Percentiles rank a stretch among this genome's conserved stretches.
Evolutionary conservation across 768 basidiomycete genomes (phyloP).

Genomic region (Serendipita sp.): DNA sequence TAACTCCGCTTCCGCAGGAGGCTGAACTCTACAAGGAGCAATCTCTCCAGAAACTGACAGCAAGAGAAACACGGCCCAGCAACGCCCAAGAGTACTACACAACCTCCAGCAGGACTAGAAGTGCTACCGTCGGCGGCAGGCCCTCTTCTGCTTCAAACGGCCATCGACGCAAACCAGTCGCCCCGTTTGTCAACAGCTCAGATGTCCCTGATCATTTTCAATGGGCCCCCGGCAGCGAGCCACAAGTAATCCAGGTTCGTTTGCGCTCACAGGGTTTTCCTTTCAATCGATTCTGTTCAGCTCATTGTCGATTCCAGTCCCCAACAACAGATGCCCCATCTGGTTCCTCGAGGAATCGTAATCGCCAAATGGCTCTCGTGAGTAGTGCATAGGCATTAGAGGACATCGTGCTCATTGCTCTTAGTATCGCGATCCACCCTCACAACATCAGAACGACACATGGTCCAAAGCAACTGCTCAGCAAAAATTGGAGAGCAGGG

Average conservation of each 20-base stretch:
- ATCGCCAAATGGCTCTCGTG: not conserved
- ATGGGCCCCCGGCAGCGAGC: slow-evolving; percentile 2
- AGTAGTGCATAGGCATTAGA: not conserved
- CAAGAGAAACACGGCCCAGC: not conserved
- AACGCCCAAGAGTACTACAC: not conserved
- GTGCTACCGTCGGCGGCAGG: not conserved
- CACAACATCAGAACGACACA: not conserved
- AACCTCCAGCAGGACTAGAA: not conserved
- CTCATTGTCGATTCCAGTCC: no score
- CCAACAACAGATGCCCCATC: not conserved
- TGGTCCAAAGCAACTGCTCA: not conserved
- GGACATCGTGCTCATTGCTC: not conserved
- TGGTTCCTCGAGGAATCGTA: not conserved
- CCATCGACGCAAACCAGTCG: not conserved
- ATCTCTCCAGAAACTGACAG: not conserved
- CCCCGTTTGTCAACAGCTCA: not conserved
- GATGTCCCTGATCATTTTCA: slow-evolving; percentile 1
- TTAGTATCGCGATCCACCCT: not conserved
- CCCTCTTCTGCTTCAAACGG: not conserved
- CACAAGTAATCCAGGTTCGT: not conserved
- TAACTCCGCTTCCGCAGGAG: not conserved
- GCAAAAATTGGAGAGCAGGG: not conserved
- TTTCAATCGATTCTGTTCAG: no score
- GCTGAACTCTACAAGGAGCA: not conserved
- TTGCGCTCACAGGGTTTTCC: no score